phyloP scores from a whole-genome alignment of 2,329 filamentous ascomycete genomes.

The Epichloe sylvatica region DNA sequence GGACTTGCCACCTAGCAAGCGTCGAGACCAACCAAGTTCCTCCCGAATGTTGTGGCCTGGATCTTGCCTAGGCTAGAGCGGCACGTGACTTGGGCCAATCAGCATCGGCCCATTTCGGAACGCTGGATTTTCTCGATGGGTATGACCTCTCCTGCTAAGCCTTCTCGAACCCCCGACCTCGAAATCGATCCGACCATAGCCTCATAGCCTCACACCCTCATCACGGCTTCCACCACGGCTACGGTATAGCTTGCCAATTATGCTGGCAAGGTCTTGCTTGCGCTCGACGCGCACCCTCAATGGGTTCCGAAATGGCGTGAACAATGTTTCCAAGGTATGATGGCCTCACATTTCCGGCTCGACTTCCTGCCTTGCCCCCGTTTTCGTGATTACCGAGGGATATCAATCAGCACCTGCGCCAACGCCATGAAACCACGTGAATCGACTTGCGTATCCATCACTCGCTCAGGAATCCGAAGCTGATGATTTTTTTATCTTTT shows the following conservation, averaged over 20 bases:
- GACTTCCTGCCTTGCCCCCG: neutral
- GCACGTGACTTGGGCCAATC: constrained; percentile 27
- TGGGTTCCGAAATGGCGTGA: constrained; percentile 59
- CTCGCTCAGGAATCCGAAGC: constrained; percentile 15
- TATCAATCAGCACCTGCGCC: constrained; percentile 13
- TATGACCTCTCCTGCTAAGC: constrained; percentile 25
- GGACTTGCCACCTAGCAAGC: neutral
- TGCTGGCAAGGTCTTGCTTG: constrained; percentile 88
- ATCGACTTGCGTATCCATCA: constrained; percentile 14
- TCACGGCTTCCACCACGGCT: constrained; percentile 23
- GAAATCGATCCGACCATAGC: constrained; percentile 23
- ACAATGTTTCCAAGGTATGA: constrained; percentile 60
- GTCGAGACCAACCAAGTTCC: neutral
- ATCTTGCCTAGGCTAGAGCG: constrained; percentile 9
- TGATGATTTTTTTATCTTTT: constrained; percentile 22
- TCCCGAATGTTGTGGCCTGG: neutral
- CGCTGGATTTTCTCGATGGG: constrained; percentile 25
- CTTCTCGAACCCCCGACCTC: constrained; percentile 24
- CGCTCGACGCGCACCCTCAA: constrained; percentile 78
- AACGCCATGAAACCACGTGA: constrained; percentile 13
- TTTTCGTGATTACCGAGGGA: constrained; percentile 15
- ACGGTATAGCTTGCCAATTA: constrained; percentile 41
- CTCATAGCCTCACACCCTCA: constrained; percentile 20
- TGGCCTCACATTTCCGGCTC: constrained; percentile 18
- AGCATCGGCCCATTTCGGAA: constrained; percentile 30